Evolutionary conservation across 345 rosid species (phyloP), one percentile per base, ranked within the genome.

Genomic region (Heritiera littoralis): DNA sequence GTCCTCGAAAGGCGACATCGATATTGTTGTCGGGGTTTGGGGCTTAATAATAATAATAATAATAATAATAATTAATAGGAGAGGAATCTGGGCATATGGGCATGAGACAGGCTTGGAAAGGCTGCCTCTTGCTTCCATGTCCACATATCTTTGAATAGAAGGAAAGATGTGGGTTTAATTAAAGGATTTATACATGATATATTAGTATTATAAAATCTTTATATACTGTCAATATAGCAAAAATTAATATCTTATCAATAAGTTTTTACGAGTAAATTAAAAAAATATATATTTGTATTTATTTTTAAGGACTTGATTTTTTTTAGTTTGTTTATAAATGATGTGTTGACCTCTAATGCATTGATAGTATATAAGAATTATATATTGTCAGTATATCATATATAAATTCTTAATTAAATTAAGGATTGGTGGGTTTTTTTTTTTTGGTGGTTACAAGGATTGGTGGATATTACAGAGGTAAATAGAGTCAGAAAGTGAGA

Each of bases 1-100:
- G 52, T 76, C 83, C 80, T 77, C 80, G 80, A 79, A 76, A 85
- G 72, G 72, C 81, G 82, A 81, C 84, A 83, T 79, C 75, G 79
- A 85, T 81, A 73, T 79, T 61, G 86, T 35, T 79, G 86, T 79
- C 82, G 77, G 88, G 78, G 28, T 76, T 58, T 35, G 54, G 38
- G 81, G 77, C 78, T 54, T 49, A 49, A 43, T 43, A 43, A 43
- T 43, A 43, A 43, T 43, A 43, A 43, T 18, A 38, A 10, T 78
- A 79, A 81, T 78, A 78, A 81, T 80, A 81, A 79, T 79, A 80
- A 78, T 79, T 80, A 81, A 79, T 79, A 80, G 61, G 65, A 78
- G 79, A 66, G 81, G 85, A 81, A 86, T 82, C 84, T 76, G 60
- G 20, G 70, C 80, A 60, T 69, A 74, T 79, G 81, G 56, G 51